phyloP scores from a whole-genome alignment of 139 green algal genomes.

The Chlamydomonas applanata region DNA sequence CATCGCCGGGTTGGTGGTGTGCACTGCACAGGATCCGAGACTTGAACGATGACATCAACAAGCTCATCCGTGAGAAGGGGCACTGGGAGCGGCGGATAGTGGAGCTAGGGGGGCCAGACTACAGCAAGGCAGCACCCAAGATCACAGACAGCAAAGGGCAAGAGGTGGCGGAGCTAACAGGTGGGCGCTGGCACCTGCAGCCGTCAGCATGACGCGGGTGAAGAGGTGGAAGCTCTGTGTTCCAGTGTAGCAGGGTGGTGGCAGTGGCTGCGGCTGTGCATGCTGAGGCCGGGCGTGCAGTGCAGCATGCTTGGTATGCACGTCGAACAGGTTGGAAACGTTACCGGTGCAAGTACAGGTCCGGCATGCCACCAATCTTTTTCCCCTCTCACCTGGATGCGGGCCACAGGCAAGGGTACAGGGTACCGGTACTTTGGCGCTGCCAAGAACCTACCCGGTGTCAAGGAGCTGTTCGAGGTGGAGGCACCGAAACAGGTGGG shows the following conservation, averaged over 20 bases:
- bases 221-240: background rate
- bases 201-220: background rate
- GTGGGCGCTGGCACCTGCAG: background rate
- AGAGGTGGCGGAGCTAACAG: constrained; percentile 40
- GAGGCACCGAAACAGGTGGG: constrained; percentile 65
- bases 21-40: constrained; percentile 82
- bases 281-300: too few relatives aligned
- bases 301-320: too few relatives aligned
- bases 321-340: too few relatives aligned
- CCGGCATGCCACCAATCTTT: too few relatives aligned
- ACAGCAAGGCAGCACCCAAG: constrained; percentile 72
- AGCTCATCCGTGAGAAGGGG: constrained; percentile 96
- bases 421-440: constrained; percentile 93
- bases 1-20: too few relatives aligned
- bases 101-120: constrained; percentile 95
- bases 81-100: constrained; percentile 97
- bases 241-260: too few relatives aligned
- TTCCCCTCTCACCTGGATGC: too few relatives aligned
- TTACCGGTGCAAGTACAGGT: too few relatives aligned
- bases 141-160: constrained; percentile 59
- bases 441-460: constrained; percentile 95
- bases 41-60: constrained; percentile 99
- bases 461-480: constrained; percentile 98
- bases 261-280: too few relatives aligned
- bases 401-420: constrained; percentile 14